These are phyloP conservation scores for Penicillium desertorum DNA, from an alignment of 495 filamentous ascomycete genomes.

Conservation along the genomic window DNA sequence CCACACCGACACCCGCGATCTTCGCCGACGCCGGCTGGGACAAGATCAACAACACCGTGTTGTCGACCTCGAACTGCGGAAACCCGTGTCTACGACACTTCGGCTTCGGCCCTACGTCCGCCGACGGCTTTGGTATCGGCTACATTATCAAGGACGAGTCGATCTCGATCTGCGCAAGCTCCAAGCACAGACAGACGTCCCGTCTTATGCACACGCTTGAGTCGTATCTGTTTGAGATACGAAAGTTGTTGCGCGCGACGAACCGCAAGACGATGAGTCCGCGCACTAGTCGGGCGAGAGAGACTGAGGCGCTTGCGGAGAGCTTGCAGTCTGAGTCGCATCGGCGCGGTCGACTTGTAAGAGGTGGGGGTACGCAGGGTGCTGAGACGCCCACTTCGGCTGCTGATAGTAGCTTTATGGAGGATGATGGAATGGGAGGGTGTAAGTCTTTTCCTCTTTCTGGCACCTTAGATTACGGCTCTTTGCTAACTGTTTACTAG, in stretches of 20 bases:
- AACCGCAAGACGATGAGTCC: slow-evolving; percentile 55
- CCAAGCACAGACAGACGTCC: slow-evolving; percentile 89
- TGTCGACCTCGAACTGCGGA: slow-evolving; percentile 97
- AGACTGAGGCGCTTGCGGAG: slow-evolving; percentile 59
- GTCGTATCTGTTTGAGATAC: slow-evolving; percentile 83
- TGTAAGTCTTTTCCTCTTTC: slow-evolving; percentile 61
- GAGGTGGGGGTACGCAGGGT: slow-evolving; percentile 40
- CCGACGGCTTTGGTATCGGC: slow-evolving; percentile 94
- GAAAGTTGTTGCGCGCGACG: slow-evolving; percentile 72
- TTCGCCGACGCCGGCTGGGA: slow-evolving; percentile 93
- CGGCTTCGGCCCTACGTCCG: slow-evolving; percentile 92
- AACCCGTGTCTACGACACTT: slow-evolving; percentile 97
- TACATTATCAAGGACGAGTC: slow-evolving; percentile 98
- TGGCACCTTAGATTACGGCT: slow-evolving; percentile 6
- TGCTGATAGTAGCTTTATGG: slow-evolving; percentile 64
- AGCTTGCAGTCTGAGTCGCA: slow-evolving; percentile 39
- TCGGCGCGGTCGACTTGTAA: slow-evolving; percentile 47
- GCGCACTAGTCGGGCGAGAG: slow-evolving; percentile 62
- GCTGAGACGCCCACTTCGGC: slow-evolving; percentile 58
- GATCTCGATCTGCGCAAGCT: slow-evolving; percentile 87
- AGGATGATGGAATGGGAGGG: slow-evolving; percentile 87
- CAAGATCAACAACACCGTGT: slow-evolving; percentile 88
- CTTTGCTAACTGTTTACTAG: slow-evolving; percentile 46
- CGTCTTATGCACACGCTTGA: slow-evolving; percentile 88
- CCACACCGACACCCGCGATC: slow-evolving; percentile 64